Evolutionary conservation across 1,139 yeast species (phyloP), one percentile per base, ranked within the genome.

Genomic region (Tardiomyces blankii): DNA sequence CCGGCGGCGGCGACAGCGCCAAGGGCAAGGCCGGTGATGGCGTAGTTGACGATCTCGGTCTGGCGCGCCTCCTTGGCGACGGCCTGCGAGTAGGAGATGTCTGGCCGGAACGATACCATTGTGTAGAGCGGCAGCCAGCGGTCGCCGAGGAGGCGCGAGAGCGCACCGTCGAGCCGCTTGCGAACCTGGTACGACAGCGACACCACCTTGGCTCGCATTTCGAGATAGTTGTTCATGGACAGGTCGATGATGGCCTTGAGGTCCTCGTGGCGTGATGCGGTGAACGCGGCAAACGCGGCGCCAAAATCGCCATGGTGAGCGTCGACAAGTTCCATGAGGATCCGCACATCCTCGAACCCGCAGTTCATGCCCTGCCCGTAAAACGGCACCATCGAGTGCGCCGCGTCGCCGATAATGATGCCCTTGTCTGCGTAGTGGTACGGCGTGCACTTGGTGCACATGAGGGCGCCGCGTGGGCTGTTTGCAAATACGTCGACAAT

Each of bases 301-400:
- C 58, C 57, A 28, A 81, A 66, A 45, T 74, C 66, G n/a, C 62
- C 65, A 1, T 68, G 57, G 47, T 53, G 44, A 43, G 65, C 51
- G 21, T 67, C 60, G 42, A 86, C 60, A 14, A 78, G 62, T 39
- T 74, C 72, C 68, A 83, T 67, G 46, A 89, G 67, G 1, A 81
- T 77, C 44, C 80, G 70, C 12, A 88, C 88, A 57, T 89, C 96
- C 63, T 89, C 96, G 60, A 89, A 83, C 1, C 97, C 97, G 60
- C 96, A 86, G 62, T 89, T 89, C 93, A 89, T 83, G 2, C 97
- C 97, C 62, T 89, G 97, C 7, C 96, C 96, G 58, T 88, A 89
- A 61, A 89, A 89, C 13, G 97, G 97, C 3, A 89, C 96, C 96
- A 88, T 88, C 14, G 93, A 80, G 63, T 89, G 97, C 0, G 96